Evolutionary conservation across 75 land plant species (phyloP), one percentile per base, ranked within the genome.

Genomic region (Selaginella moellendorffii): DNA sequence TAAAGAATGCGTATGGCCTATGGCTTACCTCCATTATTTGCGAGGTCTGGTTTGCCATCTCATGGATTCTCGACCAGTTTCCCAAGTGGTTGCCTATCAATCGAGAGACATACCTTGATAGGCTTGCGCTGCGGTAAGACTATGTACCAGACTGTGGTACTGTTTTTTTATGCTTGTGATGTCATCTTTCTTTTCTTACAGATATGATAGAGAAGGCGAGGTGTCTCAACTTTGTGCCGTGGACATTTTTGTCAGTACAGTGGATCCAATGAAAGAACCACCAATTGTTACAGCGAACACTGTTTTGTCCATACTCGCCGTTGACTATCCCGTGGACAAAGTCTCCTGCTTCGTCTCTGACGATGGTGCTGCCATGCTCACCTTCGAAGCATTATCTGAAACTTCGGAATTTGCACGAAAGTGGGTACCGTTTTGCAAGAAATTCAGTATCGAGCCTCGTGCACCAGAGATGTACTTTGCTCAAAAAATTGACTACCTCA

Each of bases 61-160:
- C 97, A 1, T 91, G 97, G 97, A 86, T 91, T 54, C 78, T 91
- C 73, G 97, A 91, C 78, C 97, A 91, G 68, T 91, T 91, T 63
- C 91, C 91, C 18, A 87, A 87, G 63, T 87, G 91, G 91, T 64
- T 75, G 8, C 91, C 91, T 0, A 78, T 87, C 63, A 77, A 78
- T 25, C 66, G 91, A 36, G 91, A 87, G 54, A 87, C 91, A 19
- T 87, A 85, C 59, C 66, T 87, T 63, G 91, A 87, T 58, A 71
- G 91, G 18, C 77, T 87, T 5, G 76, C 88, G 0, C 62, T 87
- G 29, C 75, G 91, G 83, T 86, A 64, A 63, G 69, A 2, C 42
- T 2, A 60, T 31, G 27, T n/a, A n/a, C n/a, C n/a, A n/a, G n/a
- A n/a, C n/a, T n/a, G n/a, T n/a, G n/a, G n/a, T n/a, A n/a, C n/a